Conservation (phyloP, 257 asterid species). For the Solanum ossicruentum region DNA sequence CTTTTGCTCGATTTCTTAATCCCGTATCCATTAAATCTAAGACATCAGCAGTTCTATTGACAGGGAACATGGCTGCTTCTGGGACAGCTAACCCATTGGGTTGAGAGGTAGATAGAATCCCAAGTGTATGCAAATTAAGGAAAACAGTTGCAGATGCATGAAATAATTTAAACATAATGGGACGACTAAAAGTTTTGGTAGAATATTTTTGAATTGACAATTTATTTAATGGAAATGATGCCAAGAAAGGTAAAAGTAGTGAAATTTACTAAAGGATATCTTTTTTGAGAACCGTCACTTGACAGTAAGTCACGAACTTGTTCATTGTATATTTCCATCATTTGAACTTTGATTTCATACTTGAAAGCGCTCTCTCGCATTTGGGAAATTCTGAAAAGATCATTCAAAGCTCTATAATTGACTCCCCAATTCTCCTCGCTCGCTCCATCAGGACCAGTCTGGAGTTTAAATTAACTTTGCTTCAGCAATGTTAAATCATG, state of each 20-base stretch:
- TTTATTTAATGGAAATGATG: background rate
- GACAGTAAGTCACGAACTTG: constrained; percentile 94
- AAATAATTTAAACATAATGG: background rate
- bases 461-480: constrained; percentile 3
- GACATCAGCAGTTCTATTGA: constrained; percentile 52
- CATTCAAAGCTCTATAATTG: constrained; percentile 78
- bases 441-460: constrained; percentile 89
- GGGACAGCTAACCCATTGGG: constrained; percentile 86
- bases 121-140: constrained; percentile 85
- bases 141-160: constrained; percentile 10
- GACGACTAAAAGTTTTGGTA: background rate
- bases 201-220: background rate
- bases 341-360: constrained; percentile 79
- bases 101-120: constrained; percentile 50
- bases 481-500: constrained; percentile 2
- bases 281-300: constrained; percentile 48
- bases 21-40: constrained; percentile 74
- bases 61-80: constrained; percentile 64
- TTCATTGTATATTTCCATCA: constrained; percentile 94
- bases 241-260: background rate
- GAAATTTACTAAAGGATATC: constrained; percentile 49
- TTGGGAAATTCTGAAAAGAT: constrained; percentile 67
- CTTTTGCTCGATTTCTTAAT: constrained; percentile 69
- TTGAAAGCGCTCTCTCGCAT: constrained; percentile 34
- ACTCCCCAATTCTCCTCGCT: constrained; percentile 90